Percentiles rank a stretch among this genome's conserved stretches.
Conservation (phyloP, 2,329 filamentous ascomycete species). For the Alternaria brassicicola region DNA sequence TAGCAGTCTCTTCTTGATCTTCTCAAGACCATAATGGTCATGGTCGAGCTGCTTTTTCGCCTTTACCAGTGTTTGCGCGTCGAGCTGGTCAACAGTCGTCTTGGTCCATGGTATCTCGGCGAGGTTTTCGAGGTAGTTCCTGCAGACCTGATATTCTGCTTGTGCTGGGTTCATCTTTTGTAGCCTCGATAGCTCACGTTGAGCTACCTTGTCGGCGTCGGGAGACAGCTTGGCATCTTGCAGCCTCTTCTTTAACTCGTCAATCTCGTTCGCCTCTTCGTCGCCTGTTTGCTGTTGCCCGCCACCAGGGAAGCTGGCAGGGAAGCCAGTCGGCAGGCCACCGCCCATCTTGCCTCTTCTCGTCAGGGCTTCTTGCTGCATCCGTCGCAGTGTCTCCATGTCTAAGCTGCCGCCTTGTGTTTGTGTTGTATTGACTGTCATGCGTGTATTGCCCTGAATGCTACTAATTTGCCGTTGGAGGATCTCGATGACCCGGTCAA, state of each 20-base stretch:
- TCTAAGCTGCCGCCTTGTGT: slow-evolving; percentile 52
- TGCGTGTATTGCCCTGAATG: slow-evolving; percentile 86
- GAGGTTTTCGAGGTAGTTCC: slow-evolving; percentile 92
- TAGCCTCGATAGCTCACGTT: slow-evolving; percentile 83
- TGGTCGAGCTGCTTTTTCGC: slow-evolving; percentile 91
- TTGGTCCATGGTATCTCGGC: slow-evolving; percentile 92
- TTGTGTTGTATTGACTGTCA: slow-evolving; percentile 76
- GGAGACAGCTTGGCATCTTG: slow-evolving; percentile 79
- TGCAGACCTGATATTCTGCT: slow-evolving; percentile 91
- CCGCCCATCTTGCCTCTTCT: slow-evolving; percentile 41
- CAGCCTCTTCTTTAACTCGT: slow-evolving; percentile 88
- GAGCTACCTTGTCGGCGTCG: slow-evolving; percentile 88
- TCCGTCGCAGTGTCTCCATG: slow-evolving; percentile 51
- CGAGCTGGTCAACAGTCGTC: slow-evolving; percentile 83
- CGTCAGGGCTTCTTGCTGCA: slow-evolving; percentile 52
- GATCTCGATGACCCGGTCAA: slow-evolving; percentile 82
- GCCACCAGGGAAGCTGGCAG: slow-evolving; percentile 52
- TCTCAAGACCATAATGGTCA: slow-evolving; percentile 94
- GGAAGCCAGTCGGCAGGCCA: slow-evolving; percentile 46
- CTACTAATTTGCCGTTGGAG: slow-evolving; percentile 80
- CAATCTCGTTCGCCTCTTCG: slow-evolving; percentile 85
- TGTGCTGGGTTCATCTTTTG: slow-evolving; percentile 97
- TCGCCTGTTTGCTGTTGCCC: slow-evolving; percentile 60
- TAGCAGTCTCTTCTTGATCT: slow-evolving; percentile 93
- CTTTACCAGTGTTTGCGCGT: slow-evolving; percentile 75